Evolutionary conservation across 2,329 filamentous ascomycete species (phyloP), one percentile per base, ranked within the genome.

Genomic region (Magnaporthiopsis incrustans): DNA sequence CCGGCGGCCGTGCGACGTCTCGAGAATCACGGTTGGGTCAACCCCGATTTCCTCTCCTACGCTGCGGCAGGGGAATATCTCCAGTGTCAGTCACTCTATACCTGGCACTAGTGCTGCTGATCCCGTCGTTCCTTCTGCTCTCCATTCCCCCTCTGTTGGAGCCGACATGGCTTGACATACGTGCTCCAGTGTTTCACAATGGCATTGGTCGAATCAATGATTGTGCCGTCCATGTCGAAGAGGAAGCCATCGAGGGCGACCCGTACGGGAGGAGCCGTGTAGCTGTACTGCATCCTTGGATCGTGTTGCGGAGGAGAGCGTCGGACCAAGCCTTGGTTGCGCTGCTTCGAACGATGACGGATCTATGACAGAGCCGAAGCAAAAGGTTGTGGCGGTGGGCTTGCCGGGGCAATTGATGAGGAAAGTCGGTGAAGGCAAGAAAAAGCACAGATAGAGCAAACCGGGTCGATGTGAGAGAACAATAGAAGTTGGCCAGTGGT

Each of bases 1-100:
- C 65, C 95, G 82, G 66, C 94, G 86, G 67, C 95, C 95, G 76
- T 99, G 95, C 6, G 92, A 97, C 12, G 92, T 96, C 71, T 91
- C 84, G 32, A 98, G 83, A 70, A 99, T 98, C 59, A 89, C 85
- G 60, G 88, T 82, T n/a, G 91, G 90, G 68, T 91, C 86, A 27
- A 97, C 88, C 30, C 91, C 91, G 71, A 98, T 89, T 73, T 97
- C 91, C 12, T 84, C 82, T 61, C 90, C 93, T 68, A 93, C 84
- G n/a, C 89, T 91, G 71, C 62, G 5, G 5, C 44, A 53, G 44
- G 44, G 18, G 26, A 50, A 11, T 58, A 26, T 33, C 60, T 60
- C 11, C 59, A 44, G 50, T 25, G 53, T 53, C 60, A 57, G 44
- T 25, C 44, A 53, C 18, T 53, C 18, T 25, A 11, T 18, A 3